Evolutionary conservation across 179 eudicot genomes (phyloP), one percentile per base, ranked within the genome.

Genomic region (Silene coronaria): DNA sequence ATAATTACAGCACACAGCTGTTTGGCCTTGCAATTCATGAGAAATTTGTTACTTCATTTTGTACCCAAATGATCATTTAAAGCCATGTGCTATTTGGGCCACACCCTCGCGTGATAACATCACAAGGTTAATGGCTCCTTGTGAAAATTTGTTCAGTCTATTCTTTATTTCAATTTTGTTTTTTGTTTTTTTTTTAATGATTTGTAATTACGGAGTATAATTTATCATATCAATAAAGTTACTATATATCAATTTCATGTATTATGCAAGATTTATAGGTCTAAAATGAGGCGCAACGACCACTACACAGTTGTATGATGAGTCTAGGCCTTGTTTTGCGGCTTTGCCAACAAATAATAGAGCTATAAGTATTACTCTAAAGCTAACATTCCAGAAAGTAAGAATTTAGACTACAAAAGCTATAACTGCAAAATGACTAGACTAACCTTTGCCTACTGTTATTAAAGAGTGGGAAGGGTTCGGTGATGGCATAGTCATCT

Each of bases 141-240:
- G 78, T 24, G 34, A 19, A 77, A 30, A 76, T 30, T 60, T 77
- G 36, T 76, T 73, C 21, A 60, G 46, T 28, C 69, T 22, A 74
- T 81, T 74, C 70, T 78, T 82, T 81, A 72, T 75, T 75, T 72
- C 63, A 65, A 38, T 42, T 78, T 82, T 78, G 73, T 74, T 78
- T 46, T 42, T 42, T 78, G 32, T 42, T 42, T 13, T 61, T 75
- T 61, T 65, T 68, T 64, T 75, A 48, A 65, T 24, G 28, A 64
- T 75, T n/a, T 78, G 82, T 82, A 82, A 81, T 75, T 82, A n/a
- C n/a, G n/a, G n/a, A n/a, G n/a, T n/a, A 72, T 72, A 66, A 30
- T 66, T 58, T 66, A 71, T 71, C n/a, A 78, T 27, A 78, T 53
- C 55, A 78, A 78, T 78, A 75, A 78, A 58, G 48, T 63, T 58